Conservation (phyloP, 169 alveolate genomes). For the Eimeria falciformis region DNA sequence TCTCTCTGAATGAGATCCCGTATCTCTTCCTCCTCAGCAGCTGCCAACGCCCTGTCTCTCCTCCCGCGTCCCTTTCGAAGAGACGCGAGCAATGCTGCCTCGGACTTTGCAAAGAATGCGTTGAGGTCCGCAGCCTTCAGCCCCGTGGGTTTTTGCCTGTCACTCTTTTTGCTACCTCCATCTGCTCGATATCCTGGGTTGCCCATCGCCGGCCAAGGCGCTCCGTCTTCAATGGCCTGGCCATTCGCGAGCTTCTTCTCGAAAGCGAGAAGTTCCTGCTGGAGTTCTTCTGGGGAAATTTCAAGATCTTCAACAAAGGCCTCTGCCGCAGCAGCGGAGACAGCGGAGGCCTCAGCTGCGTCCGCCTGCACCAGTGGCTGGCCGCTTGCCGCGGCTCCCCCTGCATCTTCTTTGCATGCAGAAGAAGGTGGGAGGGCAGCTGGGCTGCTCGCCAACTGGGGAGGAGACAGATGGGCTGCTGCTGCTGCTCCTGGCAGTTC, state of each 20-base stretch:
- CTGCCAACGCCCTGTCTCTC: background rate
- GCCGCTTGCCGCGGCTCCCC: background rate
- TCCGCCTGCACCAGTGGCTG: background rate
- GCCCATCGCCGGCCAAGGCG: too few species aligned
- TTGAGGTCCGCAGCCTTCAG: too few species aligned
- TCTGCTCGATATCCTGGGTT: too few species aligned
- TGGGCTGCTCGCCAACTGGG: background rate
- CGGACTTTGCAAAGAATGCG: constrained; percentile 8
- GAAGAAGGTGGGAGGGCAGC: background rate
- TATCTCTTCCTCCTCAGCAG: background rate
- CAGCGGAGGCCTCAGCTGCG: background rate
- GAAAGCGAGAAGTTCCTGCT: background rate
- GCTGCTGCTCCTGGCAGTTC: background rate
- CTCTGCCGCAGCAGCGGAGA: background rate
- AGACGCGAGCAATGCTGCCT: background rate
- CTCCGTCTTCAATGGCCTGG: background rate
- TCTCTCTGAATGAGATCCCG: background rate
- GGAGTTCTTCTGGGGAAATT: background rate
- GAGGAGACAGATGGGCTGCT: background rate
- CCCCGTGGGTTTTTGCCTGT: too few species aligned
- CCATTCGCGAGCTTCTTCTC: background rate
- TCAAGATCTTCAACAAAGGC: background rate
- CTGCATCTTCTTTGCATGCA: background rate
- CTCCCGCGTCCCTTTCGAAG: background rate
- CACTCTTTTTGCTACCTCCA: too few species aligned